phyloP scores from a whole-genome alignment of 768 basidiomycete genomes.

The Boletus rufocinnamomeus region DNA sequence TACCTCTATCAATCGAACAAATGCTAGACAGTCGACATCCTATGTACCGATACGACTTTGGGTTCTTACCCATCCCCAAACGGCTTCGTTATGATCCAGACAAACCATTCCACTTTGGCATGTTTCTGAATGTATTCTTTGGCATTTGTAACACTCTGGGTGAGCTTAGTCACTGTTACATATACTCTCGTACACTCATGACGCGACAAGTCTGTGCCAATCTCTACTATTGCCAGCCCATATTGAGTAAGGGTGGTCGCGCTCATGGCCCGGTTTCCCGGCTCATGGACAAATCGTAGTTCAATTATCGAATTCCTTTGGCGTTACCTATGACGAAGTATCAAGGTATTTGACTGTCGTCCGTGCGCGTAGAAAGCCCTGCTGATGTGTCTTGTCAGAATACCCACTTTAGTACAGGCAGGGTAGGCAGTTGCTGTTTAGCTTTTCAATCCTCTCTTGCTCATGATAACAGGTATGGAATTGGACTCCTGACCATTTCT shows the following conservation, averaged over 20 bases:
- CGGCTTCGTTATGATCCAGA: conserved; percentile 51
- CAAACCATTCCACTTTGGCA: conserved; percentile 50
- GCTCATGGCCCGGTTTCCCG: background rate
- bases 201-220: conserved; percentile 50
- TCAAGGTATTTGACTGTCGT: conserved; percentile 24
- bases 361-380: background rate
- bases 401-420: conserved; percentile 65
- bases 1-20: background rate
- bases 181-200: background rate
- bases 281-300: conserved; percentile 12
- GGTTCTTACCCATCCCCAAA: conserved; percentile 61
- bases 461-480: conserved; percentile 53
- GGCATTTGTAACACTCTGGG: conserved; percentile 57
- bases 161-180: conserved; percentile 1
- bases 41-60: conserved; percentile 43
- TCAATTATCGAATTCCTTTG: conserved; percentile 40
- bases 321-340: conserved; percentile 35
- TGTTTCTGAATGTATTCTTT: conserved; percentile 57
- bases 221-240: conserved; percentile 77
- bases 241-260: conserved; percentile 54
- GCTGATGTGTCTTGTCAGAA: conserved; percentile 36
- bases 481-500: conserved; percentile 68
- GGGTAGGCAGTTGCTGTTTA: conserved; percentile 44
- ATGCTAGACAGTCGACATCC: background rate
- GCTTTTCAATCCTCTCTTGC: background rate